Evolutionary conservation across 345 rosid genomes (phyloP).

Genomic region (Aurinia saxatilis): DNA sequence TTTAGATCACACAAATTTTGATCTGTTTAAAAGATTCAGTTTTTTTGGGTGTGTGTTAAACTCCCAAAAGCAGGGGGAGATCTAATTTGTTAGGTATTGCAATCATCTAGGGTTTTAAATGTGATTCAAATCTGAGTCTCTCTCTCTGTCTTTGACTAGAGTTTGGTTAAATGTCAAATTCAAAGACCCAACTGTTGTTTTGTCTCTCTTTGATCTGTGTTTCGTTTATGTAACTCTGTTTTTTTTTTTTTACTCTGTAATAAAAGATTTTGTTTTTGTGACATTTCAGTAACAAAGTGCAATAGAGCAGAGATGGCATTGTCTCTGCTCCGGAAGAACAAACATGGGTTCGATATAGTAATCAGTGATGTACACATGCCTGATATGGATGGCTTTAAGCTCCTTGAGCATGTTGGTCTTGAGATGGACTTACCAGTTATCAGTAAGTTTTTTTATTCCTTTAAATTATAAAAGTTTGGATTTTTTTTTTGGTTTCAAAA

Average conservation of each 20-base stretch:
- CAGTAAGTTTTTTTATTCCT: constrained; percentile 36
- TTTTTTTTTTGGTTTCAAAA: too few relatives aligned
- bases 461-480: too few relatives aligned
- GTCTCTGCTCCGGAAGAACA: constrained; percentile 41
- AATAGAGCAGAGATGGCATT: constrained; percentile 79
- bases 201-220: constrained; percentile 10
- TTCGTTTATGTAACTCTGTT: not conserved
- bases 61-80: too few relatives aligned
- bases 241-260: not conserved
- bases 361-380: constrained; percentile 94
- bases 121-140: constrained; percentile 19
- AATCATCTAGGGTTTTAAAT: not conserved
- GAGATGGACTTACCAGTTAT: constrained; percentile 93
- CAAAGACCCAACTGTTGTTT: not conserved
- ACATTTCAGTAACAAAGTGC: constrained; percentile 74
- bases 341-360: constrained; percentile 60
- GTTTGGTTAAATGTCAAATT: constrained; percentile 10
- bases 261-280: not conserved
- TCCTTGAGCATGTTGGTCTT: constrained; percentile 59
- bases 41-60: too few relatives aligned
- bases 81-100: not conserved
- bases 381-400: constrained; percentile 84
- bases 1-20: constrained; percentile 10
- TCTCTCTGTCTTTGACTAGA: constrained; percentile 7
- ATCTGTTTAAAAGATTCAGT: constrained; percentile 2